phyloP scores from a whole-genome alignment of 179 eudicot genomes.

The Sideroxylon spinosum region DNA sequence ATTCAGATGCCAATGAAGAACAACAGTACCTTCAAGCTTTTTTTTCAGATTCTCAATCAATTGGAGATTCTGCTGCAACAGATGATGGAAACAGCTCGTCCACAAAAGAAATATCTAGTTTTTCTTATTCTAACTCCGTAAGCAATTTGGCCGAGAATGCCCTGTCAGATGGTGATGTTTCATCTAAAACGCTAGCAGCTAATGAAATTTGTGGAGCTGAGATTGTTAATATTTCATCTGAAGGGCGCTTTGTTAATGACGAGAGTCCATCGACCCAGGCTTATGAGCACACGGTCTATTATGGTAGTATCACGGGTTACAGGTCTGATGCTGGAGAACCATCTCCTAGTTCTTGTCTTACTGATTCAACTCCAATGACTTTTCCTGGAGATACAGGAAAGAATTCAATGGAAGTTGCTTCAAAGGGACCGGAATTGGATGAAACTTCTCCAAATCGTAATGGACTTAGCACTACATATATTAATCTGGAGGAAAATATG shows the following conservation, averaged over 20 bases:
- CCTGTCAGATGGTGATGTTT: slow-evolving; percentile 28
- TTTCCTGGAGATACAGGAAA: no score
- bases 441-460: slow-evolving; percentile 11
- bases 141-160: slow-evolving; percentile 38
- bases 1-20: slow-evolving; percentile 58
- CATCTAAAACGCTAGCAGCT: slow-evolving; percentile 21
- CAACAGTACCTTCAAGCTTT: slow-evolving; percentile 26
- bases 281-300: slow-evolving; percentile 17
- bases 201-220: slow-evolving; percentile 28
- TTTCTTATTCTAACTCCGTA: slow-evolving; percentile 46
- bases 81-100: slow-evolving; percentile 48
- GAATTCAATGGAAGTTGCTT: no score
- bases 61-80: slow-evolving; percentile 51
- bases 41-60: slow-evolving; percentile 55
- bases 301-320: slow-evolving; percentile 13
- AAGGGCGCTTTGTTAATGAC: slow-evolving; percentile 25
- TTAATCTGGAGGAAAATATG: slow-evolving; percentile 21
- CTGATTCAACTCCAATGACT: slow-evolving; percentile 15
- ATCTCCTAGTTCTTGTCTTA: slow-evolving; percentile 26
- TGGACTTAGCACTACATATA: slow-evolving; percentile 11
- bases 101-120: slow-evolving; percentile 39
- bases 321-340: slow-evolving; percentile 27
- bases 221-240: slow-evolving; percentile 26
- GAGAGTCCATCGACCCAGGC: slow-evolving; percentile 25
- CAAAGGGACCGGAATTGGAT: slow-evolving; percentile 15